Evolutionary conservation across 2,329 filamentous ascomycete genomes (phyloP), one percentile per base, ranked within the genome.

Genomic region (Aureobasidium leucospermi): DNA sequence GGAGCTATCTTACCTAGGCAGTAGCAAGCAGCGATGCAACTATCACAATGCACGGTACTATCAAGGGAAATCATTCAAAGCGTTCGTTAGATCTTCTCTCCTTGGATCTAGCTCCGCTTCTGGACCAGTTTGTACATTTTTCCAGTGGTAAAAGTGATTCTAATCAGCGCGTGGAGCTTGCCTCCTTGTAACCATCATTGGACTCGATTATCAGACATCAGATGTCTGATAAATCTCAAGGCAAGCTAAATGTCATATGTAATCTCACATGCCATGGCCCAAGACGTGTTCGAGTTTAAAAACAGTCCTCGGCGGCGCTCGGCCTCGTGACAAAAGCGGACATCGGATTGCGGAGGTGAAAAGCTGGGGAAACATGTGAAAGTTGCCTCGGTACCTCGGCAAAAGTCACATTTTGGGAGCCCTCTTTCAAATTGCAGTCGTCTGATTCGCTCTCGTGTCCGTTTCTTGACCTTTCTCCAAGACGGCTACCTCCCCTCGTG

Each of bases 341-440:
- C 39, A 32, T 16, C 29, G 29, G 41, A 46, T 10, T 46, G 52
- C 41, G 39, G 39, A 46, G 52, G n/a, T 47, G 43, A 2, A 58
- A 47, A 31, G 45, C 48, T 59, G 46, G 57, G 57, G 47, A 39
- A 52, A 28, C 15, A 52, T 47, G 47, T 42, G 56, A 59, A 48
- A 51, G 39, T 19, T 43, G 31, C 52, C 52, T 23, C 29, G 52
- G 52, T 38, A 56, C 52, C 52, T 45, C 41, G 52, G 39, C 52
- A 46, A 13, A 34, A n/a, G 23, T 28, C 16, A 16, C 5, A 11
- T 41, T 34, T 42, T 16, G 10, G 39, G 6, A 7, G 11, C 11
- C n/a, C 39, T 28, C 19, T 45, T 23, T 45, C 9, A 45, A 55
- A 56, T 46, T 11, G 16, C 16, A 28, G 41, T 3, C 41, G 15